These are phyloP conservation scores for Daldinia loculata DNA, from an alignment of 495 filamentous ascomycete genomes.

Conservation along the genomic window DNA sequence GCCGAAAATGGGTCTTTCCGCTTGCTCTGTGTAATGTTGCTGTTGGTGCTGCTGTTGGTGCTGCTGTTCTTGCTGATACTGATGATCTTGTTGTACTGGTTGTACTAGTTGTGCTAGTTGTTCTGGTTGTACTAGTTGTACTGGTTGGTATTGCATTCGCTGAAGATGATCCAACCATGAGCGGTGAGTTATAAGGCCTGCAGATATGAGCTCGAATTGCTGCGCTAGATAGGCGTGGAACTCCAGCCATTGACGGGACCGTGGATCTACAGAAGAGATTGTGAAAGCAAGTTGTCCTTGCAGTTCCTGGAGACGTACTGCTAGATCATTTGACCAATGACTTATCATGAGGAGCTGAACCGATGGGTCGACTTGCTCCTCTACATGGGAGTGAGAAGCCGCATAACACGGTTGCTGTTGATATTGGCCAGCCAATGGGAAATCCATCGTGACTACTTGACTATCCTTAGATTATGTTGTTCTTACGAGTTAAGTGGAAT, in stretches of 20 bases:
- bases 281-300: not conserved
- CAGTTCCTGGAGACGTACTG: not conserved
- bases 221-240: slow-evolving; percentile 4
- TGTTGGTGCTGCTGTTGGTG: not conserved
- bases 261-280: not conserved
- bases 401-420: not conserved
- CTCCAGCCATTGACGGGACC: not conserved
- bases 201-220: not conserved
- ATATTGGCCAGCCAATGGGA: not conserved
- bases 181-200: not conserved
- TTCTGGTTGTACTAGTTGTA: not conserved
- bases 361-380: not conserved
- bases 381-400: not conserved
- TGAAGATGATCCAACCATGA: slow-evolving; percentile 10
- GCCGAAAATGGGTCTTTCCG: not conserved
- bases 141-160: not conserved
- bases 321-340: slow-evolving; percentile 1
- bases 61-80: not conserved
- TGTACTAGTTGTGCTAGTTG: not conserved
- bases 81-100: not conserved
- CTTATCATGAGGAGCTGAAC: not conserved
- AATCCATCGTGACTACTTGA: not conserved
- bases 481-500: not conserved
- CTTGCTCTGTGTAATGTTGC: not conserved
- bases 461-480: not conserved